These are phyloP conservation scores for Macadamia integrifolia DNA, from an alignment of 164 flowering plant species.

Conservation along the genomic window DNA sequence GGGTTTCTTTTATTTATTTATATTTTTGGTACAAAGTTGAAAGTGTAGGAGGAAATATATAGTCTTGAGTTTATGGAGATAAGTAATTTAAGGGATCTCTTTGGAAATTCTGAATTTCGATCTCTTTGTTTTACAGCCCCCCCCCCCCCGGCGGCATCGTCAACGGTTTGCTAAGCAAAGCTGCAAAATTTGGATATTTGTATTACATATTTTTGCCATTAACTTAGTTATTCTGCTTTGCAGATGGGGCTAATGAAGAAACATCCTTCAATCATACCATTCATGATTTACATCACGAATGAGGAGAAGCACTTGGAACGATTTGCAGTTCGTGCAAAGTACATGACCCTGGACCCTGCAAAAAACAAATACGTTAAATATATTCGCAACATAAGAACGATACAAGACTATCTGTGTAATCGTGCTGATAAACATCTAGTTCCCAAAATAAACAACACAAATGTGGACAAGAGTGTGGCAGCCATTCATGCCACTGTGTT, in stretches of 20 bases:
- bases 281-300: constrained; percentile 81
- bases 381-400: constrained; percentile 78
- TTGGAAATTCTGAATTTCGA: background rate
- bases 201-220: background rate
- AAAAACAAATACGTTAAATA: constrained; percentile 88
- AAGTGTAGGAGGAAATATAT: background rate
- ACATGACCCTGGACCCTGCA: constrained; percentile 89
- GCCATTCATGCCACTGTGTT: constrained; percentile 93
- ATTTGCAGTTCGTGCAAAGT: constrained; percentile 90
- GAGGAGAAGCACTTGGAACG: constrained; percentile 86
- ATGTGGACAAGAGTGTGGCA: constrained; percentile 88
- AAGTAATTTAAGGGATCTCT: background rate
- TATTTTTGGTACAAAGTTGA: background rate
- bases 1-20: background rate
- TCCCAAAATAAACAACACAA: constrained; percentile 85
- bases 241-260: constrained; percentile 96
- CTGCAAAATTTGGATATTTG: background rate
- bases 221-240: constrained; percentile 6
- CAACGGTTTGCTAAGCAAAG: too few relatives aligned
- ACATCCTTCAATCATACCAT: constrained; percentile 85
- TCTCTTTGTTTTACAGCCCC: too few relatives aligned
- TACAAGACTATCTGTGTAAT: constrained; percentile 79
- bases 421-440: constrained; percentile 89
- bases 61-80: too few relatives aligned
- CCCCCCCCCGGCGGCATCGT: too few relatives aligned